Evolutionary conservation across 768 basidiomycete genomes (phyloP), one percentile per base, ranked within the genome.

Genomic region (Lentinula lateritia): DNA sequence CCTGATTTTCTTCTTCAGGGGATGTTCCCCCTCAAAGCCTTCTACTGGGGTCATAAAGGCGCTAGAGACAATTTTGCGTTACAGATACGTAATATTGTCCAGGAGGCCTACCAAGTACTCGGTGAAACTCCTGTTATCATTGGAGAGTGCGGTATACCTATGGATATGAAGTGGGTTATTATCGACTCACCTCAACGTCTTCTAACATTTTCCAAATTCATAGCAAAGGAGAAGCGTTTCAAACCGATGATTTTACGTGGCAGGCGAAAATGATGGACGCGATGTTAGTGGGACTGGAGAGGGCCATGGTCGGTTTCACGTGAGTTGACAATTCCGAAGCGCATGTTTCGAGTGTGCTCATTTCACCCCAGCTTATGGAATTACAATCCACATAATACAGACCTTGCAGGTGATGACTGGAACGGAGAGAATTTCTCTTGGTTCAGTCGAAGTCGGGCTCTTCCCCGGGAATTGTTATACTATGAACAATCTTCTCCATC

Each of bases 381-480:
- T 62, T 98, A 97, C 72, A 97, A 98, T 68, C 90, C 95, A 0
- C 76, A 80, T 56, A 98, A 98, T 73, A 80, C 82, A 42, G 95
- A 98, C 70, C 66, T 72, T 16, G 67, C 73, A 28, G 96, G 96
- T 15, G 95, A 98, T 70, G 74, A 87, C 70, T 97, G 95, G 95
- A 96, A 95, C 67, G 93, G 91, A 58, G 95, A 99, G 73, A 97
- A 95, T 75, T 98, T 99, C 71, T 94, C 93, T 1, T 97, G 93
- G 92, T 98, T 93, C 80, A 86, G 86, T 67, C 75, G 76, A 46
- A 74, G 71, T 39, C 84, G 88, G 15, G 85, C 82, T 1, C 75
- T 85, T 54, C 88, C 83, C 1, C 68, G 79, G 0, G 81, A 80
- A 0, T 69, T 85, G 43, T 76, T 89, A 12, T 81, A 80, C 64